A percentile compares a stretch with the other conserved stretches of the same genome.
These are phyloP conservation scores for Cymbopogon citratus DNA, from an alignment of 176 grass and related monocot genomes.

Conservation along the genomic window DNA sequence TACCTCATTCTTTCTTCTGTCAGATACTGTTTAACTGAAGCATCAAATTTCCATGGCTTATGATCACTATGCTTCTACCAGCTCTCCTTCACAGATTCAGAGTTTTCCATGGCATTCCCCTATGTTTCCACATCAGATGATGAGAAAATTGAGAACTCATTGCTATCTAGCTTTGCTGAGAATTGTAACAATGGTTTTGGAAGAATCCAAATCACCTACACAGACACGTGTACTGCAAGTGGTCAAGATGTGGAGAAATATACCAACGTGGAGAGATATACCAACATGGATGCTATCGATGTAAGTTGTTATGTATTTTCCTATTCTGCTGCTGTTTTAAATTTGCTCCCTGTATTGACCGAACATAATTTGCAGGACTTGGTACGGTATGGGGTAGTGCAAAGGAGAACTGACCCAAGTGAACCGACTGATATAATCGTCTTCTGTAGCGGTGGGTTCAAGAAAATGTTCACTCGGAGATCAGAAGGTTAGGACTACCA, in stretches of 20 bases:
- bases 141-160: constrained; percentile 63
- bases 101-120: constrained; percentile 88
- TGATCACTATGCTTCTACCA: constrained; percentile 26
- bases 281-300: constrained; percentile 46
- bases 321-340: background rate
- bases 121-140: constrained; percentile 63
- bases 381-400: constrained; percentile 34
- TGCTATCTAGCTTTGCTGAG: constrained; percentile 65
- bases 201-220: constrained; percentile 45
- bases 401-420: constrained; percentile 31
- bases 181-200: constrained; percentile 58
- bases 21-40: background rate
- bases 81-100: constrained; percentile 59
- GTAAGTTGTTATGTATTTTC: constrained; percentile 32
- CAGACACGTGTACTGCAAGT: constrained; percentile 38
- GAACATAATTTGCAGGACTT: constrained; percentile 45
- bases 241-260: constrained; percentile 49
- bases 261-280: background rate
- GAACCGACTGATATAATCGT: constrained; percentile 56
- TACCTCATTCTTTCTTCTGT: background rate
- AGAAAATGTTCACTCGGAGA: constrained; percentile 34
- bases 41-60: background rate
- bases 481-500: constrained; percentile 63
- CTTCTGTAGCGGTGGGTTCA: constrained; percentile 54
- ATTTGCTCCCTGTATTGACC: background rate